Evolutionary conservation across 73 alveolate genomes (phyloP), one percentile per base, ranked within the genome.

Genomic region (Paramecium bursaria): DNA sequence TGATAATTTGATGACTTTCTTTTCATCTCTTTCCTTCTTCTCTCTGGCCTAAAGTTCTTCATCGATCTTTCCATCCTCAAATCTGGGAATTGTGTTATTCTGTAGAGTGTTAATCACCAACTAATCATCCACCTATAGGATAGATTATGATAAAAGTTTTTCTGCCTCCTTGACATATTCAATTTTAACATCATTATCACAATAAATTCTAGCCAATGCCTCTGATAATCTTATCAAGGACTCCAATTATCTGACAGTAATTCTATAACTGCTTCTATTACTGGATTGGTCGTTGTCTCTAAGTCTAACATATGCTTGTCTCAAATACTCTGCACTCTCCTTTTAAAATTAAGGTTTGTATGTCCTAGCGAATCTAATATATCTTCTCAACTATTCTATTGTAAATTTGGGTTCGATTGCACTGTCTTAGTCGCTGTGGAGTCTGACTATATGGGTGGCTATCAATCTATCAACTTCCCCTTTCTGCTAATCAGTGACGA

Each of bases 171-270:
- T 50, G 4, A 95, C 99, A 85, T 91, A 96, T 30, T 77, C 75
- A n/a, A 94, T 92, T 42, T 75, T 87, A 4, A 96, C 89, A 19
- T 60, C 88, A 39, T 92, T 93, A 46, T 92, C 92, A 67, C 93
- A 92, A 86, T 96, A 96, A 10, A 95, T 95, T 90, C 96, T 95
- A 15, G 99, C 99, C 73, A 96, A 48, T 3, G 98, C 99, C 82
- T 96, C 99, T 44, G 97, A 90, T 35, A 96, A 88, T 79, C 99
- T 52, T 46, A 98, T 91, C 74, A 98, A 91, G 35, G 98, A 90
- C 77, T 98, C 99, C 50, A 97, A 93, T 88, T 97, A 97, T 50
- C 99, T 94, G 26, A 96, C 99, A 1, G 99, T 98, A 46, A 97
- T 97, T 85, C 99, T 92, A 80, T 97, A 96, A 13, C 99, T 94